Evolutionary conservation across 148 eudicot genomes (phyloP).

Genomic region (Vaccinium darrowii): DNA sequence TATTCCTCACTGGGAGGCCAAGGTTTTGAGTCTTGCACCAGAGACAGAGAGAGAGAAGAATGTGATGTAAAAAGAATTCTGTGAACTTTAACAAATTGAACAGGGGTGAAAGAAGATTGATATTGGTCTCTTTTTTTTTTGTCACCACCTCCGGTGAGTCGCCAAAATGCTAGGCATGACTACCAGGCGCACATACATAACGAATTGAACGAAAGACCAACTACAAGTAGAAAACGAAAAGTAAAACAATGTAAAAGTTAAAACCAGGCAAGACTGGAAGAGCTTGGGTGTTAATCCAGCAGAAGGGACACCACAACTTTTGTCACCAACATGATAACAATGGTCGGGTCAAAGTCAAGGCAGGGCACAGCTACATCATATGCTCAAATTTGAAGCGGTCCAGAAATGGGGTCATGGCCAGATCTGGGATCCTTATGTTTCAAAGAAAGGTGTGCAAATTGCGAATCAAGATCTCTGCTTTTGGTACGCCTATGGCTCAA

Average conservation of each 20-base stretch:
- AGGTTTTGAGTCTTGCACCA: too few species aligned
- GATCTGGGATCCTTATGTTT: slow-evolving; percentile 58
- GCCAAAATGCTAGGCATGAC: slow-evolving; percentile 41
- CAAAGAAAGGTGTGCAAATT: slow-evolving; percentile 63
- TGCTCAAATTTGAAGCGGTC: slow-evolving; percentile 52
- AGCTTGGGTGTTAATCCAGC: slow-evolving; percentile 24
- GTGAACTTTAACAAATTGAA: neutral
- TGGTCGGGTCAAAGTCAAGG: slow-evolving; percentile 21
- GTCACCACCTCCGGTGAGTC: slow-evolving; percentile 82
- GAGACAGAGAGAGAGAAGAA: neutral
- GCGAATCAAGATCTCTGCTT: slow-evolving; percentile 80
- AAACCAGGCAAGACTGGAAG: slow-evolving; percentile 29
- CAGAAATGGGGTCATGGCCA: slow-evolving; percentile 47
- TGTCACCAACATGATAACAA: slow-evolving; percentile 22
- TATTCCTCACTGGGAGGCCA: too few species aligned
- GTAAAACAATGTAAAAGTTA: slow-evolving; percentile 18
- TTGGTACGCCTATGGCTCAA: slow-evolving; percentile 58
- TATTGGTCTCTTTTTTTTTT: slow-evolving; percentile 12
- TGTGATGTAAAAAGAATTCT: neutral
- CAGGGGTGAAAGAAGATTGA: slow-evolving; percentile 2
- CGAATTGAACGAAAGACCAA: slow-evolving; percentile 11
- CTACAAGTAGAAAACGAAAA: slow-evolving; percentile 17
- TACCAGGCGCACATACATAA: slow-evolving; percentile 70
- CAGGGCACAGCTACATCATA: slow-evolving; percentile 15
- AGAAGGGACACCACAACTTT: slow-evolving; percentile 21